Evolutionary conservation across 208 protist genomes (phyloP).

Genomic region (Leishmania tarentolae): DNA sequence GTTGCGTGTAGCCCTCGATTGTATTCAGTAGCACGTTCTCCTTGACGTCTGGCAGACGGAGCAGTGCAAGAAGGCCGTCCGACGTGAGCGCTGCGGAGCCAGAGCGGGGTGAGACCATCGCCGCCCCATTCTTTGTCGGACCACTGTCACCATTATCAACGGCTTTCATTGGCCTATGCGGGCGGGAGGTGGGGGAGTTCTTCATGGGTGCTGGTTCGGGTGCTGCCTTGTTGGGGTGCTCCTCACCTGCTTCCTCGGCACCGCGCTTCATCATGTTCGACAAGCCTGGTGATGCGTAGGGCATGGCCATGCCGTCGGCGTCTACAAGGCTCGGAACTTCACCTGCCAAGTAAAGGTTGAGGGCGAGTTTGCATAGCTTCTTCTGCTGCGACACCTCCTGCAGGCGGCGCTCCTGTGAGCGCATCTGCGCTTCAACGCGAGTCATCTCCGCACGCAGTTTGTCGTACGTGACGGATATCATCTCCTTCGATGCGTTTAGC

Average conservation of each 20-base stretch:
- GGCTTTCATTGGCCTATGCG: conserved; percentile 3
- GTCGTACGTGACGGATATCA: conserved; percentile 66
- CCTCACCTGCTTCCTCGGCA: conserved; percentile 37
- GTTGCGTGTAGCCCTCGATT: conserved; percentile 68
- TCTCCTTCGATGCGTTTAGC: conserved; percentile 47
- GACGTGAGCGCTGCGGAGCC: conserved; percentile 32
- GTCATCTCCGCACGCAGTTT: conserved; percentile 79
- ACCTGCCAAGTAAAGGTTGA: conserved; percentile 72
- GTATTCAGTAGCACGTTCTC: conserved; percentile 74
- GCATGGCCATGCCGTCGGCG: conserved; percentile 20
- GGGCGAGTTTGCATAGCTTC: conserved; percentile 69
- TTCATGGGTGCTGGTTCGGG: conserved; percentile 40
- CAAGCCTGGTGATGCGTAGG: conserved; percentile 9
- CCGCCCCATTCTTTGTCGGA: conserved; percentile 11
- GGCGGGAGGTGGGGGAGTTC: conserved; percentile 29
- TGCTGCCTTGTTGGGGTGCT: conserved; percentile 38
- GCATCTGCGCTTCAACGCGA: conserved; percentile 82
- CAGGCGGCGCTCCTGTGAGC: conserved; percentile 55
- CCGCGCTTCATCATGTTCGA: conserved; percentile 32
- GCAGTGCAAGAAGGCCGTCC: conserved; percentile 59
- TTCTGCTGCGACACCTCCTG: conserved; percentile 71
- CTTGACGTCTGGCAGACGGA: conserved; percentile 80
- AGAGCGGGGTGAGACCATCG: conserved; percentile 8
- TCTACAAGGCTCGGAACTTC: conserved; percentile 54
- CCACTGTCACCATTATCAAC: conserved; percentile 4